These are phyloP conservation scores for Lantana camara DNA, from an alignment of 257 asterid species.

Conservation along the genomic window DNA sequence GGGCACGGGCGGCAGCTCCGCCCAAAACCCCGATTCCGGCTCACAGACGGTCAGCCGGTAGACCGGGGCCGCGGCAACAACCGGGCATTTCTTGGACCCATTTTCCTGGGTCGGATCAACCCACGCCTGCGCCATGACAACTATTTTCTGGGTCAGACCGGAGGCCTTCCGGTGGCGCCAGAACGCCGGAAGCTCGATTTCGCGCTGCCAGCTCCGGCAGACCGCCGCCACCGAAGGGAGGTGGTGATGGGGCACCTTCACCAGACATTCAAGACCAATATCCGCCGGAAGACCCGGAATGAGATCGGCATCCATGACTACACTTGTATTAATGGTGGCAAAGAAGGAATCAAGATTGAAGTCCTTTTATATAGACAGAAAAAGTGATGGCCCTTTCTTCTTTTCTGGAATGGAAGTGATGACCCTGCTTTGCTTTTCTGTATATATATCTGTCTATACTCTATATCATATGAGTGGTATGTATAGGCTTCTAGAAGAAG, in stretches of 20 bases:
- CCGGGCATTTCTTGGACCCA: conserved; percentile 16
- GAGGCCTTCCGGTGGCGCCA: conserved; percentile 55
- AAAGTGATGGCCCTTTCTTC: not conserved
- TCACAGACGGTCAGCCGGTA: conserved; percentile 60
- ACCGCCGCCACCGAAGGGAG: conserved; percentile 59
- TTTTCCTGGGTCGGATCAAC: conserved; percentile 28
- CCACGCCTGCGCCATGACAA: conserved; percentile 30
- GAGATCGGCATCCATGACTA: conserved; percentile 31
- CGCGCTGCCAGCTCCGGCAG: conserved; percentile 52
- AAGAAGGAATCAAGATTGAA: conserved; percentile 4
- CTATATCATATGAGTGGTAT: not conserved
- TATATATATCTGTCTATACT: not conserved
- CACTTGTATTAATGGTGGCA: not conserved
- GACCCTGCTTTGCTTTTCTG: not conserved
- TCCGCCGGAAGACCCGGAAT: conserved; percentile 63
- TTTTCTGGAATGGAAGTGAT: too few relatives aligned
- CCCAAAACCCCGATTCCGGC: conserved; percentile 66
- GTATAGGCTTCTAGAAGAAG: conserved; percentile 34
- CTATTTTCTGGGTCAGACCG: conserved; percentile 37
- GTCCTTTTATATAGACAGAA: not conserved
- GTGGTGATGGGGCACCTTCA: conserved; percentile 47
- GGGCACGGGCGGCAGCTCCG: conserved; percentile 56
- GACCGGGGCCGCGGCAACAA: conserved; percentile 30
- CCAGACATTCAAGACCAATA: conserved; percentile 59
- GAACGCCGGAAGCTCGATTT: conserved; percentile 56